These are phyloP conservation scores for Nasturtium officinale DNA, from an alignment of 345 rosid genomes.

Conservation along the genomic window DNA sequence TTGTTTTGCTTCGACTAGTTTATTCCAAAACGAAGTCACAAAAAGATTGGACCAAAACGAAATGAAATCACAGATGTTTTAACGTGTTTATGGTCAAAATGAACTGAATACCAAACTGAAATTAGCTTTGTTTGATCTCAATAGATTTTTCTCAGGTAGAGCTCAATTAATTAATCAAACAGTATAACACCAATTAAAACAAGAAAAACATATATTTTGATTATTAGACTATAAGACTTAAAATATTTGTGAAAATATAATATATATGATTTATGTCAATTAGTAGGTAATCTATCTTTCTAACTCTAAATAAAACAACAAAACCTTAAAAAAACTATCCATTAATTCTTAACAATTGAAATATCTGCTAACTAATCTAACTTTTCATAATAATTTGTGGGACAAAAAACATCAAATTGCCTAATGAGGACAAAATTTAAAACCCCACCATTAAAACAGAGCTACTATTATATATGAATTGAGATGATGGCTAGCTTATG, in stretches of 20 bases:
- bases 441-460: slow-evolving; percentile 37
- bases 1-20: not conserved
- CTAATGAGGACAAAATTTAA: slow-evolving; percentile 26
- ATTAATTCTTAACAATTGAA: slow-evolving; percentile 3
- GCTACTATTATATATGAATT: slow-evolving; percentile 14
- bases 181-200: not conserved
- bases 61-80: not conserved
- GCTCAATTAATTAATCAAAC: not conserved
- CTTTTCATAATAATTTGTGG: not conserved
- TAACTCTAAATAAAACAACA: slow-evolving; percentile 16
- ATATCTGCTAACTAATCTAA: not conserved
- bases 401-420: slow-evolving; percentile 24
- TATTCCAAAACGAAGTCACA: not conserved
- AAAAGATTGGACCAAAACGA: not conserved
- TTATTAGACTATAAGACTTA: not conserved
- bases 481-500: slow-evolving; percentile 30
- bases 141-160: not conserved
- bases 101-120: not conserved
- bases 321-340: not conserved
- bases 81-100: not conserved
- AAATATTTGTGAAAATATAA: not conserved
- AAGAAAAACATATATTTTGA: not conserved
- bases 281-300: slow-evolving; percentile 36
- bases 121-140: not conserved
- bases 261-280: slow-evolving; percentile 25